A percentile compares a stretch with the other conserved stretches of the same genome.
Evolutionary conservation across 1,284 basidiomycete species (phyloP).

Genomic region (Marasmius tenuissimus): DNA sequence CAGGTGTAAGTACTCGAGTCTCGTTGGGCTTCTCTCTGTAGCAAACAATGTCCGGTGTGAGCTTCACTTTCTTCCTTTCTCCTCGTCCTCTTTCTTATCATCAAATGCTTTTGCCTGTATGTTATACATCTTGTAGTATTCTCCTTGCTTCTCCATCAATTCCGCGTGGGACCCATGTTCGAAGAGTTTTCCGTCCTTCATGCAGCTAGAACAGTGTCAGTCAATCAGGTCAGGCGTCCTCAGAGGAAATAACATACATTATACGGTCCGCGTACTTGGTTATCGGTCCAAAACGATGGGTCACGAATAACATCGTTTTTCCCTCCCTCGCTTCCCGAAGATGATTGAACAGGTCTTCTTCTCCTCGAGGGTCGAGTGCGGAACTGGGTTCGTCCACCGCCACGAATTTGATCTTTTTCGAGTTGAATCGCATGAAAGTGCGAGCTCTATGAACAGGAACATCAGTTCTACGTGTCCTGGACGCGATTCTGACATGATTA

Average conservation of each 20-base stretch:
- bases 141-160: conserved; percentile 44
- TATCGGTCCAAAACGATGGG: conserved; percentile 68
- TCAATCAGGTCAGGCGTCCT: neutral
- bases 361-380: conserved; percentile 51
- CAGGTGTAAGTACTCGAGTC: too few relatives aligned
- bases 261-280: conserved; percentile 64
- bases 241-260: conserved; percentile 38
- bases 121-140: conserved; percentile 56
- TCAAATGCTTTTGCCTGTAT: neutral
- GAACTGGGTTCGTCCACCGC: conserved; percentile 56
- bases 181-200: conserved; percentile 54
- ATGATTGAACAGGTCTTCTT: conserved; percentile 50
- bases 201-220: conserved; percentile 41
- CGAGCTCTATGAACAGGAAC: conserved; percentile 25
- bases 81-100: neutral
- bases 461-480: neutral
- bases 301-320: conserved; percentile 69
- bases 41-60: too few relatives aligned
- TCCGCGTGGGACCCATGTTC: conserved; percentile 56
- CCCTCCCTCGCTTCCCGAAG: conserved; percentile 49
- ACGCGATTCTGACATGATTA: neutral
- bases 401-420: conserved; percentile 42
- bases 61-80: too few relatives aligned
- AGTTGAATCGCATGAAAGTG: conserved; percentile 45
- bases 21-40: too few relatives aligned